A percentile compares a stretch with the other conserved stretches of the same genome.
Conservation (phyloP, 129 eudicot species). For the Tagetes erecta region DNA sequence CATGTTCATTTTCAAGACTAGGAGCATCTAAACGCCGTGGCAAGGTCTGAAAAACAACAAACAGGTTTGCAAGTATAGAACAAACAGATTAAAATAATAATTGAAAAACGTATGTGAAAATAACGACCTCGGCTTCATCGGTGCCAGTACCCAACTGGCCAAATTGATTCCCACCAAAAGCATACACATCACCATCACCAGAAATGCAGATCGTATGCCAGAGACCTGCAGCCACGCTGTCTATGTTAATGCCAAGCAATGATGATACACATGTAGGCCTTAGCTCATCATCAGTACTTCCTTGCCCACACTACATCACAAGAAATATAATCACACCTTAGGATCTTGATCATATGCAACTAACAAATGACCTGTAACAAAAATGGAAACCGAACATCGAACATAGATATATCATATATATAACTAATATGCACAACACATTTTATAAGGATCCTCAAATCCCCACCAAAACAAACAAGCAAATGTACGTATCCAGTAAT, state of each 20-base stretch:
- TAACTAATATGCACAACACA: neutral
- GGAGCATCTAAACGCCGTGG: conserved; percentile 89
- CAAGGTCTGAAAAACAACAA: conserved; percentile 48
- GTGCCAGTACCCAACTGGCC: conserved; percentile 96
- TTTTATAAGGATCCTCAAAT: neutral
- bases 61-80: neutral
- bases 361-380: conserved; percentile 14
- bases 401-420: neutral
- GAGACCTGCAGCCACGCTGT: conserved; percentile 79
- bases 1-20: conserved; percentile 68
- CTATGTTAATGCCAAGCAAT: conserved; percentile 69
- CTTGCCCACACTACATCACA: conserved; percentile 84
- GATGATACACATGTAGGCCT: conserved; percentile 87
- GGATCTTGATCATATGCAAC: neutral
- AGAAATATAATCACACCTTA: conserved; percentile 21
- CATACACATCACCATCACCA: conserved; percentile 80
- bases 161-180: conserved; percentile 94
- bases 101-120: neutral
- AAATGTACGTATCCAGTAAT: too few species aligned
- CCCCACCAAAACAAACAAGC: too few species aligned
- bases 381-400: conserved; percentile 8
- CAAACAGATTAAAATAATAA: neutral
- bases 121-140: conserved; percentile 84
- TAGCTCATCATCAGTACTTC: conserved; percentile 88
- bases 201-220: conserved; percentile 95